Conservation (phyloP, 345 rosid species). For the Erodium maritimum region DNA sequence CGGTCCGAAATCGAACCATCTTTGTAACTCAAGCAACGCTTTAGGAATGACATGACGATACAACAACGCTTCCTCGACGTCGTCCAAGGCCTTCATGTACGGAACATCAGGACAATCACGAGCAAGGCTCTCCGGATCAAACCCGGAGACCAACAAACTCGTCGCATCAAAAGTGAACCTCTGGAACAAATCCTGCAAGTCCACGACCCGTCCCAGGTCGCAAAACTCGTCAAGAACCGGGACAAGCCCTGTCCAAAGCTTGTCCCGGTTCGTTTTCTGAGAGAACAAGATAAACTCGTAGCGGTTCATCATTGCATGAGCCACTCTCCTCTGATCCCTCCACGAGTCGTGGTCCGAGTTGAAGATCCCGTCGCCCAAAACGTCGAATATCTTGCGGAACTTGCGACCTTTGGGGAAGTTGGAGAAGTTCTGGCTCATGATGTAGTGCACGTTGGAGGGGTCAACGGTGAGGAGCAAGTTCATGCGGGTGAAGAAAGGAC, state of each 20-base stretch:
- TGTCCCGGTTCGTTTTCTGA: conserved; percentile 10
- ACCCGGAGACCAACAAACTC: conserved; percentile 25
- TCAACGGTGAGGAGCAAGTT: conserved; percentile 24
- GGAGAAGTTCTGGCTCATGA: conserved; percentile 39
- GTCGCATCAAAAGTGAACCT: conserved; percentile 36
- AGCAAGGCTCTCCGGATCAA: conserved; percentile 27
- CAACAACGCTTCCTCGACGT: conserved; percentile 30
- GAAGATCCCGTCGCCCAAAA: conserved; percentile 52
- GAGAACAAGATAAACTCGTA: conserved; percentile 14
- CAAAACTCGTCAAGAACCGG: conserved; percentile 29
- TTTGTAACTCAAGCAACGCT: conserved; percentile 31
- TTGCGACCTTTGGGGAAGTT: conserved; percentile 44
- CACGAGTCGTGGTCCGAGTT: conserved; percentile 33
- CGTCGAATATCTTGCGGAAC: conserved; percentile 31
- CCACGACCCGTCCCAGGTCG: conserved; percentile 15
- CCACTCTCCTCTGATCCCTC: conserved; percentile 32
- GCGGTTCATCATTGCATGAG: conserved; percentile 20
- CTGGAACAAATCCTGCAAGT: conserved; percentile 34
- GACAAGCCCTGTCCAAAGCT: conserved; percentile 26
- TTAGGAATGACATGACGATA: conserved; percentile 27
- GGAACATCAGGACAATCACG: conserved; percentile 17
- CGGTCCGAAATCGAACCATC: conserved; percentile 23
- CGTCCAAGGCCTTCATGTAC: conserved; percentile 21
- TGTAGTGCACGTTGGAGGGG: conserved; percentile 41
- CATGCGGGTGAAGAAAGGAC: background rate